Conservation (phyloP, 306 rosid species). For the Astragalus membranaceus region DNA sequence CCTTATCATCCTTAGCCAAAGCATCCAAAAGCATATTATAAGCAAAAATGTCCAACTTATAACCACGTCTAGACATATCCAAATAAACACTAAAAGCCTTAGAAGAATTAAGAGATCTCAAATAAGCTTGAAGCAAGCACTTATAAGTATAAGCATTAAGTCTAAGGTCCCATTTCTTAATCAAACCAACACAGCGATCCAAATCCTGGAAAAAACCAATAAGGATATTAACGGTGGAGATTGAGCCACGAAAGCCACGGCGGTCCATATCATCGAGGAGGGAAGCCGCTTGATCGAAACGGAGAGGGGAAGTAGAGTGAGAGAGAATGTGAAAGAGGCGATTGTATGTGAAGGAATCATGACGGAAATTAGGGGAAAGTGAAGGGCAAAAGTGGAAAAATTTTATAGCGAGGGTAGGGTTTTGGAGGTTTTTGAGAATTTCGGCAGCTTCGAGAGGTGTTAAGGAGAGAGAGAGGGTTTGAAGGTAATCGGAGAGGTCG, state of each 20-base stretch:
- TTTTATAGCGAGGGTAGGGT: conserved; percentile 54
- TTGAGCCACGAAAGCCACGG: conserved; percentile 44
- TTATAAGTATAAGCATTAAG: conserved; percentile 73
- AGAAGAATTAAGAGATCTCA: conserved; percentile 46
- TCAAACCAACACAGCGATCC: conserved; percentile 43
- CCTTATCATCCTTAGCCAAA: conserved; percentile 69
- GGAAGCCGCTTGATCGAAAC: conserved; percentile 43
- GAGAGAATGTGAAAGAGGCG: conserved; percentile 86
- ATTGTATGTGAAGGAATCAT: conserved; percentile 65
- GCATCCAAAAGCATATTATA: conserved; percentile 86
- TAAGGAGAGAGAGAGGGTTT: conserved; percentile 56
- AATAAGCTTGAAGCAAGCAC: conserved; percentile 83
- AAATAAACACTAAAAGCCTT: conserved; percentile 49
- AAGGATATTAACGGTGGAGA: conserved; percentile 76
- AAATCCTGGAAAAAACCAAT: conserved; percentile 58
- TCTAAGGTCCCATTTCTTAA: conserved; percentile 68
- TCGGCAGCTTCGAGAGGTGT: conserved; percentile 78
- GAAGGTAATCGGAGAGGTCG: conserved; percentile 64
- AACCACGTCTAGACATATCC: conserved; percentile 52
- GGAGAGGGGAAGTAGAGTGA: conserved; percentile 46
- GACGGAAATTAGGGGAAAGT: conserved; percentile 51
- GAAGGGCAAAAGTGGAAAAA: conserved; percentile 83
- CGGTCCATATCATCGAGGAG: conserved; percentile 58
- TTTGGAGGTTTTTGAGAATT: conserved; percentile 61
- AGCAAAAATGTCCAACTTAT: conserved; percentile 58